Percentiles rank a stretch among this genome's conserved stretches.
phyloP scores from a whole-genome alignment of 2,329 filamentous ascomycete species.

The Sphaerulina musiva region DNA sequence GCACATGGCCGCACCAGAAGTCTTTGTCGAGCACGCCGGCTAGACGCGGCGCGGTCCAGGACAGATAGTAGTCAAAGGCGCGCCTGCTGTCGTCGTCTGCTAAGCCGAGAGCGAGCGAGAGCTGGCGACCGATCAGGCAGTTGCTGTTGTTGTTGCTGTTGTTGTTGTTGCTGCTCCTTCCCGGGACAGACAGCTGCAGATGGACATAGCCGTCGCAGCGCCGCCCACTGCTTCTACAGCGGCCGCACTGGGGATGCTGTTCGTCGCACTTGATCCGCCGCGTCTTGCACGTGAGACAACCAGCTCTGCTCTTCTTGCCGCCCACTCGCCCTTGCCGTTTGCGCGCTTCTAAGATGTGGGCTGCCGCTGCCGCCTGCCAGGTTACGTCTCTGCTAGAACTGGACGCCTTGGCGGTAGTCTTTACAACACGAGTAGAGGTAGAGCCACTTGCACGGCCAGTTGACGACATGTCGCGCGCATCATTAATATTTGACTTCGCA shows the following conservation, averaged over 20 bases:
- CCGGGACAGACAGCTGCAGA: slow-evolving; percentile 42
- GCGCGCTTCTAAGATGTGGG: slow-evolving; percentile 16
- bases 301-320: slow-evolving; percentile 16
- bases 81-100: slow-evolving; percentile 11
- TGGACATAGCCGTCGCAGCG: slow-evolving; percentile 42
- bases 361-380: slow-evolving; percentile 16
- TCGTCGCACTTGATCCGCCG: slow-evolving; percentile 54
- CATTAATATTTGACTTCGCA: too few relatives aligned
- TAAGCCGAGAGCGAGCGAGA: slow-evolving; percentile 7
- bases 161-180: too few relatives aligned
- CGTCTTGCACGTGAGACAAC: slow-evolving; percentile 29
- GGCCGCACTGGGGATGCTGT: slow-evolving; percentile 45
- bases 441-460: too few relatives aligned
- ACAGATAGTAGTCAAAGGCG: slow-evolving; percentile 22
- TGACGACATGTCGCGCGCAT: too few relatives aligned
- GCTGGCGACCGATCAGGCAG: neutral
- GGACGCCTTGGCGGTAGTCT: too few relatives aligned
- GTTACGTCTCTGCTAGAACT: neutral
- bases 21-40: slow-evolving; percentile 18
- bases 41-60: slow-evolving; percentile 20
- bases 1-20: slow-evolving; percentile 26
- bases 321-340: slow-evolving; percentile 19
- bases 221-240: slow-evolving; percentile 49
- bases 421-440: too few relatives aligned
- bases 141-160: slow-evolving; percentile 1